A percentile compares a stretch with the other conserved stretches of the same genome.
These are phyloP conservation scores for Gautieria morchelliformis DNA, from an alignment of 768 basidiomycete genomes.

Conservation along the genomic window DNA sequence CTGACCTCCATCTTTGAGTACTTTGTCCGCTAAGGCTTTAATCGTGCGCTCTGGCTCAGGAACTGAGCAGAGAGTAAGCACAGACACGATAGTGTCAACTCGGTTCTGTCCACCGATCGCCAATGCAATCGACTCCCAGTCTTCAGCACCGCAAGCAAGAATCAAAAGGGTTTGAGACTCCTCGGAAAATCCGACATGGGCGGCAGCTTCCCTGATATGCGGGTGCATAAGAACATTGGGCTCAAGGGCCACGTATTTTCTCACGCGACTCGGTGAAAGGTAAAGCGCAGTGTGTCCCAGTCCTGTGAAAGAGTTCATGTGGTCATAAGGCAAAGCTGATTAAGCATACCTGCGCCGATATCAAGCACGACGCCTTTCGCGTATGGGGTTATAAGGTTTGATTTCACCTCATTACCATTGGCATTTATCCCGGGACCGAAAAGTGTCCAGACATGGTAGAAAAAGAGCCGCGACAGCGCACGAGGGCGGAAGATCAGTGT, in stretches of 20 bases:
- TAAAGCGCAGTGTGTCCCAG: conserved; percentile 57
- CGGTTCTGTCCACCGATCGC: conserved; percentile 25
- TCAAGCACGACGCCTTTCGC: conserved; percentile 58
- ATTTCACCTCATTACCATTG: conserved; percentile 31
- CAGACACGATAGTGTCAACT: conserved; percentile 54
- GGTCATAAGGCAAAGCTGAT: not conserved
- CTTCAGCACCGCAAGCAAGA: conserved; percentile 55
- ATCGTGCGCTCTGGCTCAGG: conserved; percentile 45
- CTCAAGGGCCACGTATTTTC: conserved; percentile 63
- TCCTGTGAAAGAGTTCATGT: conserved; percentile 26
- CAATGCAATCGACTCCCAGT: conserved; percentile 38
- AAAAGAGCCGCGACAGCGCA: conserved; percentile 43
- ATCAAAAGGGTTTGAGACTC: conserved; percentile 44
- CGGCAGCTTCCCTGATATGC: conserved; percentile 39
- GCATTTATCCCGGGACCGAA: conserved; percentile 42
- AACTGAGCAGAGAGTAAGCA: conserved; percentile 59
- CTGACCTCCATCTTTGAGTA: conserved; percentile 55
- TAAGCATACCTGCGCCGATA: conserved; percentile 48
- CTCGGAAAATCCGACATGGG: conserved; percentile 43
- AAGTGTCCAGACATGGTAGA: conserved; percentile 45
- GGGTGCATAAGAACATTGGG: conserved; percentile 60
- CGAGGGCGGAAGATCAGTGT: conserved; percentile 35
- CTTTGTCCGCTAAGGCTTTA: conserved; percentile 33
- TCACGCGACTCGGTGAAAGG: conserved; percentile 43
- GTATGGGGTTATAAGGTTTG: conserved; percentile 38